A percentile compares a stretch with the other conserved stretches of the same genome.
These are phyloP conservation scores for Podila horticola DNA, from an alignment of 192 early-diverging fungal species.

Conservation along the genomic window DNA sequence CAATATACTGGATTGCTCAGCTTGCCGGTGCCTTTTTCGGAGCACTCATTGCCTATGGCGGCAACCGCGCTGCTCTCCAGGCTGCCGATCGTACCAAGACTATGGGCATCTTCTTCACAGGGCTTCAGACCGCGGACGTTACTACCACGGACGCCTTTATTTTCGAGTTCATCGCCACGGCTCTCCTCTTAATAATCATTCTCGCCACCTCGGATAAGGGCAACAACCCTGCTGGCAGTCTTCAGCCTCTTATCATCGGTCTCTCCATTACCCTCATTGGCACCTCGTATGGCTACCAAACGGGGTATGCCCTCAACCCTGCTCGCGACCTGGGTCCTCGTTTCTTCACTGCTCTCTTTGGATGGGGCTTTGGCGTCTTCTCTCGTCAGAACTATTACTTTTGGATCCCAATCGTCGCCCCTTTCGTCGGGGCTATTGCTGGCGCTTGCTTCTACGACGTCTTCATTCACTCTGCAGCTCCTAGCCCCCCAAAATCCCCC, in stretches of 20 bases:
- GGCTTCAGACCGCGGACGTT: slow-evolving; percentile 48
- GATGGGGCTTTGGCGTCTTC: slow-evolving; percentile 76
- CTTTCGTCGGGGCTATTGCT: slow-evolving; percentile 66
- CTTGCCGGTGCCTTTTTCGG: slow-evolving; percentile 76
- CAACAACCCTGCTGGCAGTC: slow-evolving; percentile 63
- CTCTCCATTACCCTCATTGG: slow-evolving; percentile 69
- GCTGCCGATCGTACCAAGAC: slow-evolving; percentile 50
- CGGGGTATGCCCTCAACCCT: slow-evolving; percentile 78
- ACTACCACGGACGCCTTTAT: slow-evolving; percentile 63
- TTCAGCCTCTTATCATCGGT: slow-evolving; percentile 68
- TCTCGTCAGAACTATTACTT: slow-evolving; percentile 72
- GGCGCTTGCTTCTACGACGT: slow-evolving; percentile 47
- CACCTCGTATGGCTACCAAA: slow-evolving; percentile 70
- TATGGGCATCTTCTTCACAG: slow-evolving; percentile 47
- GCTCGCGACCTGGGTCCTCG: slow-evolving; percentile 86
- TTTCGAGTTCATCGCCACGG: slow-evolving; percentile 76
- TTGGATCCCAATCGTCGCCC: slow-evolving; percentile 75
- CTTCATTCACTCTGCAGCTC: slow-evolving; percentile 32
- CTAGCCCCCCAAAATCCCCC: slow-evolving; percentile 20
- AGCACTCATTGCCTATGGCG: slow-evolving; percentile 70
- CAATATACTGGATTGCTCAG: slow-evolving; percentile 72
- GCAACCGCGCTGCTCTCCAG: slow-evolving; percentile 69
- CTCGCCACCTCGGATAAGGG: slow-evolving; percentile 69
- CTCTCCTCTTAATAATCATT: slow-evolving; percentile 66
- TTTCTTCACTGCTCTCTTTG: slow-evolving; percentile 71